phyloP scores from a whole-genome alignment of 805 yeast genomes.

The Lachancea sp. region DNA sequence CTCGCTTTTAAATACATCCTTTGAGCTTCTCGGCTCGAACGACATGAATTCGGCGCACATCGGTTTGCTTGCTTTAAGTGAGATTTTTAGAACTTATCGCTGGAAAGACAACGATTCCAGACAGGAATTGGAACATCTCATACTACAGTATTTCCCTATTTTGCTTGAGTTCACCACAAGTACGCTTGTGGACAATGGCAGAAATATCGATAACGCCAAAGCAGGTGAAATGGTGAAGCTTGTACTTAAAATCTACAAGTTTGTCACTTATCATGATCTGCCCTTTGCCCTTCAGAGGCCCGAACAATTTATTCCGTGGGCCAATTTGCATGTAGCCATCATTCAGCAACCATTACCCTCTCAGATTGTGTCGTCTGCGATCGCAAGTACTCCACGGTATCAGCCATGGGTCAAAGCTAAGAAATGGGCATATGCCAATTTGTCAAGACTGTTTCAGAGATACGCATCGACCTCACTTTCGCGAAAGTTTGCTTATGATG shows the following conservation, averaged over 20 bases:
- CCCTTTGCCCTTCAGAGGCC: slow-evolving; percentile 57
- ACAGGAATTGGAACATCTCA: slow-evolving; percentile 47
- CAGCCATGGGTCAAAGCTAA: slow-evolving; percentile 68
- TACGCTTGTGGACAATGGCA: slow-evolving; percentile 37
- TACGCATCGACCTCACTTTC: slow-evolving; percentile 50
- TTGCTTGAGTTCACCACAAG: slow-evolving; percentile 59
- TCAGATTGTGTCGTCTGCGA: slow-evolving; percentile 35
- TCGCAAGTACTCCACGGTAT: slow-evolving; percentile 48
- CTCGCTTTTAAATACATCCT: slow-evolving; percentile 41
- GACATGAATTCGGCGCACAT: slow-evolving; percentile 46
- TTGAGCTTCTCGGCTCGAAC: slow-evolving; percentile 39
- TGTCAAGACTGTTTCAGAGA: slow-evolving; percentile 62
- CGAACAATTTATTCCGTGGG: slow-evolving; percentile 58
- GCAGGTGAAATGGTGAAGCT: slow-evolving; percentile 69
- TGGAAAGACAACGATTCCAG: slow-evolving; percentile 60
- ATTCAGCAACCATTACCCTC: slow-evolving; percentile 47
- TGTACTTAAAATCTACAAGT: slow-evolving; percentile 70
- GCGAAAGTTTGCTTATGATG: slow-evolving; percentile 49
- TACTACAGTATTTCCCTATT: slow-evolving; percentile 55
- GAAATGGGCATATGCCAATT: slow-evolving; percentile 85
- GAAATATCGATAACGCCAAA: slow-evolving; percentile 30
- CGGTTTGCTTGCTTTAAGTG: slow-evolving; percentile 65
- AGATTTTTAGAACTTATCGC: slow-evolving; percentile 62
- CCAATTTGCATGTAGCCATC: slow-evolving; percentile 64
- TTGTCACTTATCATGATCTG: slow-evolving; percentile 63